phyloP scores from a whole-genome alignment of 169 alveolate species.

The Plasmodium ovale region DNA sequence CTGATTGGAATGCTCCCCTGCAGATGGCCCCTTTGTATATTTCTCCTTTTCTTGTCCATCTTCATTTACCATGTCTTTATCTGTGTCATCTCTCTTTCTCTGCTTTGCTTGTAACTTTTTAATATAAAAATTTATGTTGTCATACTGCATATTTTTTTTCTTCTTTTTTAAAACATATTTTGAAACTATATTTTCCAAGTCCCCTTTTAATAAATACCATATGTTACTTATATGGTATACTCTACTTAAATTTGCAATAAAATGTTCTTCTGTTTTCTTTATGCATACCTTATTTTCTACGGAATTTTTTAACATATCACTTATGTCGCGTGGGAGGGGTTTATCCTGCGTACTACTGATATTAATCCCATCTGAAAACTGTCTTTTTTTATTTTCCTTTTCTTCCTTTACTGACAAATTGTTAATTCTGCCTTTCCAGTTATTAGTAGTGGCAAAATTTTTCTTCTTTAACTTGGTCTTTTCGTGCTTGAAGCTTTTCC shows the following conservation, averaged over 20 bases:
- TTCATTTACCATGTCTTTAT: slow-evolving; percentile 4
- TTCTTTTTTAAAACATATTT: slow-evolving; percentile 70
- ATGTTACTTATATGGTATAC: slow-evolving; percentile 3
- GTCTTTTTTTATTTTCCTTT: slow-evolving; percentile 9
- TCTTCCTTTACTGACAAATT: slow-evolving; percentile 9
- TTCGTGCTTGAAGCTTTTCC: slow-evolving; percentile 34
- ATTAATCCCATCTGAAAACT: not conserved
- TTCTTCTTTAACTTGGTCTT: slow-evolving; percentile 41
- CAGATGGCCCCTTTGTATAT: not conserved
- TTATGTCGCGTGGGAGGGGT: slow-evolving; percentile 15
- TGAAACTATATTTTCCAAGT: slow-evolving; percentile 38
- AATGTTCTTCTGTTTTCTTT: slow-evolving; percentile 51
- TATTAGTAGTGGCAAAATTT: slow-evolving; percentile 7
- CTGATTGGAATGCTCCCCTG: not conserved
- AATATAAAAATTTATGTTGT: slow-evolving; percentile 62
- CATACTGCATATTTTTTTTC: slow-evolving; percentile 54
- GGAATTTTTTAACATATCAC: not conserved
- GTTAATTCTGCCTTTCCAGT: slow-evolving; percentile 34
- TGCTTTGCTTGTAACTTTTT: slow-evolving; percentile 37
- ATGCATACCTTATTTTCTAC: slow-evolving; percentile 34
- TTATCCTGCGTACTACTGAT: not conserved
- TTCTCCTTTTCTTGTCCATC: not conserved
- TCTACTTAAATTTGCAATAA: slow-evolving; percentile 23
- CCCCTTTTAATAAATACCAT: slow-evolving; percentile 42
- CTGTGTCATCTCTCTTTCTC: not conserved